phyloP scores from a whole-genome alignment of 805 yeast genomes.

The Yarrowia sp. region DNA sequence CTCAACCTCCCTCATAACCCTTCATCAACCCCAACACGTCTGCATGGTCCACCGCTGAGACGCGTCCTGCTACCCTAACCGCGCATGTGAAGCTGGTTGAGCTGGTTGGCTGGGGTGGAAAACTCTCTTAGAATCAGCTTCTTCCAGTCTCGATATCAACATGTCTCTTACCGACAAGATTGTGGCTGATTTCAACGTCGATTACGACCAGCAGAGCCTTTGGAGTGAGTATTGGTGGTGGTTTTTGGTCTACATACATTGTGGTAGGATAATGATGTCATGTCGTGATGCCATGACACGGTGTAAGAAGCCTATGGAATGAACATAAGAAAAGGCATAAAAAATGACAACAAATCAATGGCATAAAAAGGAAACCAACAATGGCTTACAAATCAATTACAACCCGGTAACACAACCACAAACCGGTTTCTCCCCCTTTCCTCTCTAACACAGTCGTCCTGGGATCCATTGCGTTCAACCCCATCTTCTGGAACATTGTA shows the following conservation, averaged over 20 bases:
- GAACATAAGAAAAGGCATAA: no score
- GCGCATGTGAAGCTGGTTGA: constrained; percentile 9
- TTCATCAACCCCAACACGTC: no score
- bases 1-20: no score
- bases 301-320: not conserved
- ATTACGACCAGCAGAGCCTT: constrained; percentile 12
- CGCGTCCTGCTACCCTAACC: constrained; percentile 20
- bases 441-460: constrained; percentile 44
- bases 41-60: not conserved
- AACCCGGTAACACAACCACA: no score
- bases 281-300: no score
- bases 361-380: no score
- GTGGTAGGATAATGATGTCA: no score
- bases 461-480: constrained; percentile 79
- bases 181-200: constrained; percentile 19
- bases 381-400: no score
- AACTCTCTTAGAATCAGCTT: not conserved
- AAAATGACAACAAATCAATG: no score
- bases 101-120: not conserved
- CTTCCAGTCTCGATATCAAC: not conserved
- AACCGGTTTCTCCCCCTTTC: not conserved
- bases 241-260: no score
- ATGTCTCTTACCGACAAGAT: constrained; percentile 15
- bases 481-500: constrained; percentile 90
- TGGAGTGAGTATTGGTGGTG: constrained; percentile 23